phyloP scores from a whole-genome alignment of 768 basidiomycete species.

The Phylloporus arenicola region DNA sequence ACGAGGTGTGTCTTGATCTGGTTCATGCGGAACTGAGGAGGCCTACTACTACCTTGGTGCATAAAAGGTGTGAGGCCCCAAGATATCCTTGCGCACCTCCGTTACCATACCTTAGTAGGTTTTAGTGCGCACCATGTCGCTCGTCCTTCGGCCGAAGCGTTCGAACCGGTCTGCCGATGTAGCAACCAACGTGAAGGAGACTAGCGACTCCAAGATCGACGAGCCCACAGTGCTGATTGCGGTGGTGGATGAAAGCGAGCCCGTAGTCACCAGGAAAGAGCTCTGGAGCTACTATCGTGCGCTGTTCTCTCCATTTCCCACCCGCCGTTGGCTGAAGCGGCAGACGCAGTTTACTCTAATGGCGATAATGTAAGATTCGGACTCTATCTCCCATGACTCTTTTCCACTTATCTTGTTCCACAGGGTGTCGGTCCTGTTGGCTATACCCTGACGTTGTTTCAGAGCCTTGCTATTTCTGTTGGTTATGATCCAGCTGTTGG shows the following conservation, averaged over 20 bases:
- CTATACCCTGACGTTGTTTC: slow-evolving; percentile 75
- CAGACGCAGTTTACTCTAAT: slow-evolving; percentile 64
- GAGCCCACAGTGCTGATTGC: slow-evolving; percentile 34
- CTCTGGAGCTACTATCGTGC: slow-evolving; percentile 77
- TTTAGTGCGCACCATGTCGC: slow-evolving; percentile 10
- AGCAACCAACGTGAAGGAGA: slow-evolving; percentile 1
- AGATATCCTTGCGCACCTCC: background rate
- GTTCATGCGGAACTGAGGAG: too few species aligned
- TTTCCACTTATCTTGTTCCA: background rate
- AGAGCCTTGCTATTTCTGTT: slow-evolving; percentile 63
- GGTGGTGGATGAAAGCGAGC: slow-evolving; percentile 47
- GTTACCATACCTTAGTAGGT: background rate
- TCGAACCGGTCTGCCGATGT: background rate
- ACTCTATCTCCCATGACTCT: background rate
- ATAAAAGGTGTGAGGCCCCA: too few species aligned
- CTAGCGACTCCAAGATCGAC: slow-evolving; percentile 4
- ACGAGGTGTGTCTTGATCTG: too few species aligned
- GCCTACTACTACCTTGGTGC: too few species aligned
- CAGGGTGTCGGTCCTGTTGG: slow-evolving; percentile 68
- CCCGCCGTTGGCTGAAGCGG: background rate
- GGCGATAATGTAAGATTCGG: slow-evolving; percentile 59
- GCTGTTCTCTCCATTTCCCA: background rate
- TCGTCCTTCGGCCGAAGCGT: slow-evolving; percentile 1
- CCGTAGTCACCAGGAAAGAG: slow-evolving; percentile 65
- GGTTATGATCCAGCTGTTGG: slow-evolving; percentile 69